Evolutionary conservation across 169 alveolate genomes (phyloP).

Genomic region (Babesia sp.): DNA sequence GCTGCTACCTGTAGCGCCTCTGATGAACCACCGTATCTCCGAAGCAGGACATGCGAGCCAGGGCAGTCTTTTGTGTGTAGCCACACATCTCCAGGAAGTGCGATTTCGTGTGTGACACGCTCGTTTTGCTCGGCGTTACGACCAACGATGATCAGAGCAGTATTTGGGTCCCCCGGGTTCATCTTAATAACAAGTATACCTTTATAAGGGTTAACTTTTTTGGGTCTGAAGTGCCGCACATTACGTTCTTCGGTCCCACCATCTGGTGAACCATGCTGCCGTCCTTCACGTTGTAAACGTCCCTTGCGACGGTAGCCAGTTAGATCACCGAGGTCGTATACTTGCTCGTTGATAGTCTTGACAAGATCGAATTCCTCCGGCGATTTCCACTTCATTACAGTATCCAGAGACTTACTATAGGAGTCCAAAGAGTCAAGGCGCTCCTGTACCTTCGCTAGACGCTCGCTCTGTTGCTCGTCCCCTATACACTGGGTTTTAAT

Average conservation of each 20-base stretch:
- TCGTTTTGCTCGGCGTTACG: slow-evolving; percentile 76
- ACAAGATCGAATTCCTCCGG: slow-evolving; percentile 40
- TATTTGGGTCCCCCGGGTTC: slow-evolving; percentile 64
- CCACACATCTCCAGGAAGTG: slow-evolving; percentile 73
- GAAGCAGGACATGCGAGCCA: slow-evolving; percentile 74
- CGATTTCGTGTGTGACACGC: slow-evolving; percentile 70
- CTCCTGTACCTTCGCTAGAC: slow-evolving; percentile 30
- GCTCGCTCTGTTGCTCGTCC: slow-evolving; percentile 55
- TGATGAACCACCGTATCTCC: slow-evolving; percentile 60
- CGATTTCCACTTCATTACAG: slow-evolving; percentile 24
- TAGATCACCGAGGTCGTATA: slow-evolving; percentile 31
- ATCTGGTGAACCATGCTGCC: slow-evolving; percentile 3
- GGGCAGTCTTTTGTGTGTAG: slow-evolving; percentile 77
- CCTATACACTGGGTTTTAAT: slow-evolving; percentile 35
- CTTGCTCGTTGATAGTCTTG: slow-evolving; percentile 22
- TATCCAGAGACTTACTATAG: slow-evolving; percentile 18
- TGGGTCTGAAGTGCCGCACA: slow-evolving; percentile 50
- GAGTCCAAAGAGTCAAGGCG: slow-evolving; percentile 10
- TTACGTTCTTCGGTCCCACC: slow-evolving; percentile 45
- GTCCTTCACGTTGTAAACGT: neutral
- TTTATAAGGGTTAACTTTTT: slow-evolving; percentile 65
- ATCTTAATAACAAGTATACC: slow-evolving; percentile 67
- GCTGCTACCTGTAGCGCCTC: slow-evolving; percentile 76
- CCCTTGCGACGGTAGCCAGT: slow-evolving; percentile 36
- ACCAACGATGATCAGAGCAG: slow-evolving; percentile 75